Evolutionary conservation across 306 rosid genomes (phyloP).

Genomic region (Vachellia pachyceras): DNA sequence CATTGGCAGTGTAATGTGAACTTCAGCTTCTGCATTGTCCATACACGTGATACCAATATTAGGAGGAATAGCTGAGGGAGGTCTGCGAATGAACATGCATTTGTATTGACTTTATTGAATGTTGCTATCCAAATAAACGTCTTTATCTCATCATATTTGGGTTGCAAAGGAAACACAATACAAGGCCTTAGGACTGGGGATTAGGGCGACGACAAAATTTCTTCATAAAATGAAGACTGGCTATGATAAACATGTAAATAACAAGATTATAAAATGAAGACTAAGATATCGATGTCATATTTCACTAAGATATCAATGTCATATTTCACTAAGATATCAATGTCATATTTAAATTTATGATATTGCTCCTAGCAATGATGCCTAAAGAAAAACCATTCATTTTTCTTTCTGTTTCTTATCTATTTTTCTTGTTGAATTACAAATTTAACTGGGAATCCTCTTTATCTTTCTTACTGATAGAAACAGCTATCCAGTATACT

Average conservation of each 20-base stretch:
- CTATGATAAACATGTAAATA: no score
- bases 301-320: background rate
- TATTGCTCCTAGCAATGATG: background rate
- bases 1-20: background rate
- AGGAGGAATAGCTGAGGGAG: background rate
- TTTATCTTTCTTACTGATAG: background rate
- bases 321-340: background rate
- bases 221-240: no score
- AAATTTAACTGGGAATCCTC: background rate
- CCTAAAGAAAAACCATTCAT: background rate
- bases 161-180: no score
- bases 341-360: background rate
- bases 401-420: background rate
- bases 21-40: background rate
- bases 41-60: background rate
- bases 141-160: background rate
- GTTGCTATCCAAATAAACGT: background rate
- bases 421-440: background rate
- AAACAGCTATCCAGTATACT: background rate
- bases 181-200: no score
- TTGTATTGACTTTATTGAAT: background rate
- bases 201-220: no score
- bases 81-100: background rate
- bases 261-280: no score
- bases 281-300: background rate